phyloP scores from a whole-genome alignment of 495 filamentous ascomycete genomes.

The Penicillium chermesinum region DNA sequence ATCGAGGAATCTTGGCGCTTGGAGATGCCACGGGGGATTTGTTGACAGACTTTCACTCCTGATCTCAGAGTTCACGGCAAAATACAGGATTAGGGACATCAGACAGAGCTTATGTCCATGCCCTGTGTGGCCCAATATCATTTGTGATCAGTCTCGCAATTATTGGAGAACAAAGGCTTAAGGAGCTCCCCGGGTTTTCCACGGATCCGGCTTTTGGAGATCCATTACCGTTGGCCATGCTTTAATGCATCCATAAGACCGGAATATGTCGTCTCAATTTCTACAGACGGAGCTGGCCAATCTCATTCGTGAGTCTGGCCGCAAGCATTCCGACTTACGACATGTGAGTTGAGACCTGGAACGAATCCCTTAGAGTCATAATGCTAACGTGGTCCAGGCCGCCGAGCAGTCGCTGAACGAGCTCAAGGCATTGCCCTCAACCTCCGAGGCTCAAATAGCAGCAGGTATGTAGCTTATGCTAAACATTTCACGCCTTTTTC shows the following conservation, averaged over 20 bases:
- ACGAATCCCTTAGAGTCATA: not conserved
- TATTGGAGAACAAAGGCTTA: not conserved
- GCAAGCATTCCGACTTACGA: constrained; percentile 83
- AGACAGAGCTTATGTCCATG: not conserved
- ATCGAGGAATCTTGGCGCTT: constrained; percentile 30
- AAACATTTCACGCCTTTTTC: not conserved
- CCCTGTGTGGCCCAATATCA: not conserved
- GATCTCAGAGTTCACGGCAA: not conserved
- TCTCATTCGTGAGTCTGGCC: constrained; percentile 91
- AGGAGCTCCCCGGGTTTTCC: constrained; percentile 11
- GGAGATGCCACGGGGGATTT: constrained; percentile 36
- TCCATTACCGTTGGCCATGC: constrained; percentile 28
- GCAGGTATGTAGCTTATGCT: constrained; percentile 55
- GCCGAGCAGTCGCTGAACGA: constrained; percentile 92
- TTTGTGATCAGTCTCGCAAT: not conserved
- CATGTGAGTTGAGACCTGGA: constrained; percentile 50
- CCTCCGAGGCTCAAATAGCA: constrained; percentile 76
- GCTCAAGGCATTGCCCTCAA: constrained; percentile 70
- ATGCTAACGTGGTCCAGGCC: constrained; percentile 52
- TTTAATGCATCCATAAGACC: constrained; percentile 24
- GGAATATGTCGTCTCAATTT: constrained; percentile 85
- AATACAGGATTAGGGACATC: not conserved
- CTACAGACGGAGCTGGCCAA: constrained; percentile 84
- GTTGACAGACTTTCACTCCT: constrained; percentile 13
- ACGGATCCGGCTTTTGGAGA: constrained; percentile 15